A percentile compares a stretch with the other conserved stretches of the same genome.
Evolutionary conservation across 2,329 filamentous ascomycete genomes (phyloP).

Genomic region (Trichoderma sp.): DNA sequence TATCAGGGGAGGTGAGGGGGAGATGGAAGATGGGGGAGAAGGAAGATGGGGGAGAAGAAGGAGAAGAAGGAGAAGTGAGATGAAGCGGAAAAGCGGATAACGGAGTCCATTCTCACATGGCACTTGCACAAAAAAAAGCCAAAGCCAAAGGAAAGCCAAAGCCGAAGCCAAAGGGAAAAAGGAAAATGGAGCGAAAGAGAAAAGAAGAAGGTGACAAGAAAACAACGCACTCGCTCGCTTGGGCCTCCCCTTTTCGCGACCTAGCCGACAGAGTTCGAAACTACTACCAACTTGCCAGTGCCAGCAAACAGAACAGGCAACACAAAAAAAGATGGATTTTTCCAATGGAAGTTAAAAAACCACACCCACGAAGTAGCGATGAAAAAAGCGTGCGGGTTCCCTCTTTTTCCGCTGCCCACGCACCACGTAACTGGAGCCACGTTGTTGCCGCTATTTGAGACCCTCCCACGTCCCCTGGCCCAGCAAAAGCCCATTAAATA

Average conservation of each 20-base stretch:
- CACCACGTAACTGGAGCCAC: slow-evolving; percentile 20
- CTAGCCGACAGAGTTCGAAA: not conserved
- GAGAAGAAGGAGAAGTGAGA: not conserved
- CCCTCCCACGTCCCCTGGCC: not conserved
- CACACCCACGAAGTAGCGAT: not conserved
- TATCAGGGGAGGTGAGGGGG: not conserved
- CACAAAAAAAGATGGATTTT: not conserved
- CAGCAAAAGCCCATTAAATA: slow-evolving; percentile 19
- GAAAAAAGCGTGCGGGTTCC: not conserved
- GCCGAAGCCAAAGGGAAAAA: too few species aligned
- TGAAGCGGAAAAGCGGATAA: not conserved
- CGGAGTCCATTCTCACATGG: not conserved
- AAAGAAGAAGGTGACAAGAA: not conserved
- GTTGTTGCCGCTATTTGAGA: slow-evolving; percentile 3
- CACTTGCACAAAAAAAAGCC: not conserved
- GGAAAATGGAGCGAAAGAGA: not conserved
- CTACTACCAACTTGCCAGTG: too few species aligned
- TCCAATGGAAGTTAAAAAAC: not conserved
- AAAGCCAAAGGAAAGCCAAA: too few species aligned
- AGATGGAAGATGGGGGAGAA: not conserved
- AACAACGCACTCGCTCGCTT: not conserved
- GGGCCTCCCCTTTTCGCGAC: not conserved
- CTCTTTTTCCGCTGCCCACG: not conserved
- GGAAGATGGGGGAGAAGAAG: not conserved
- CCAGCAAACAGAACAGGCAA: not conserved